Percentiles rank a stretch among this genome's conserved stretches.
These are phyloP conservation scores for Euphorbia pulcherrima DNA, from an alignment of 345 rosid species.

Conservation along the genomic window DNA sequence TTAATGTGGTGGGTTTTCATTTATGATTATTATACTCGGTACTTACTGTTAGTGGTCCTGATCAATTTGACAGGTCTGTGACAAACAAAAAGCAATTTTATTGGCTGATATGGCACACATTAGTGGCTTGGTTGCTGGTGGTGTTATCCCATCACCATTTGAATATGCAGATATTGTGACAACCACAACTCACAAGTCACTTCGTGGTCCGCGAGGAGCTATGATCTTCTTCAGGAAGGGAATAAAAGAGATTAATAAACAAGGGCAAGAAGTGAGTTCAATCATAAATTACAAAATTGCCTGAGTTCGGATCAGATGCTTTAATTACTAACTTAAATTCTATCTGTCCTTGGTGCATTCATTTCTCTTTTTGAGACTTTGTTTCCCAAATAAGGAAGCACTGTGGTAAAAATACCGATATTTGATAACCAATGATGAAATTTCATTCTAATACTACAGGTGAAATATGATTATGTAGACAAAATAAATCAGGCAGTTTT, in stretches of 20 bases:
- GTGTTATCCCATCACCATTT: constrained; percentile 92
- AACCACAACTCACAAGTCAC: constrained; percentile 95
- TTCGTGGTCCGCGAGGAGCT: constrained; percentile 98
- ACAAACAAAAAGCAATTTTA: constrained; percentile 86
- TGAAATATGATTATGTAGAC: constrained; percentile 79
- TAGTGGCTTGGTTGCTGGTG: constrained; percentile 94
- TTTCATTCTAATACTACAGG: constrained; percentile 43
- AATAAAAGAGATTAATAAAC: constrained; percentile 73
- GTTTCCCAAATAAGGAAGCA: constrained; percentile 1
- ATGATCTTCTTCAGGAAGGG: constrained; percentile 98
- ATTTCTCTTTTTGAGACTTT: not conserved
- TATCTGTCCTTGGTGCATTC: not conserved
- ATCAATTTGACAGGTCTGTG: constrained; percentile 65
- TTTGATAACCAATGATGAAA: not conserved
- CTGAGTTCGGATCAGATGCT: not conserved
- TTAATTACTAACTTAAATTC: not conserved
- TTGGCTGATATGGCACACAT: constrained; percentile 97
- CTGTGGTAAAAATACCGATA: not conserved
- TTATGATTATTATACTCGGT: not conserved
- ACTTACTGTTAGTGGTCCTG: constrained; percentile 11
- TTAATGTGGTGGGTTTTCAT: not conserved
- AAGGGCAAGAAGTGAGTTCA: constrained; percentile 75
- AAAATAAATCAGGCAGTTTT: constrained; percentile 88
- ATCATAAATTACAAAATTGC: not conserved
- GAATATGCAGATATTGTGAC: constrained; percentile 95